Evolutionary conservation across 345 rosid species (phyloP).

Genomic region (Populus simonii): DNA sequence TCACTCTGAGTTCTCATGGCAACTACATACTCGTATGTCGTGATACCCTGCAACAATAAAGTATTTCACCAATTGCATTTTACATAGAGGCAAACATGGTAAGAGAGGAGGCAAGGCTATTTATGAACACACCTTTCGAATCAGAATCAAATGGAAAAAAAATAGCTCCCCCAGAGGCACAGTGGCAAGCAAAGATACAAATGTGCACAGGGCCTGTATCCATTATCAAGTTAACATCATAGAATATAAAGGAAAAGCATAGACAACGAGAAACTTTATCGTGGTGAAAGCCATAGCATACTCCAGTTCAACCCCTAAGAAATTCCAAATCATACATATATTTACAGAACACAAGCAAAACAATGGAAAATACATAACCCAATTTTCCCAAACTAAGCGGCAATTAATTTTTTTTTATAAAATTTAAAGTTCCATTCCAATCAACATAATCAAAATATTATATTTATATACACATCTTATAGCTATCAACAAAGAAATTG

Average conservation of each 20-base stretch:
- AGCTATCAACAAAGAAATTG: neutral
- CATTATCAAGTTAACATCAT: conserved; percentile 5
- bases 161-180: conserved; percentile 84
- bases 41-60: conserved; percentile 63
- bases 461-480: neutral
- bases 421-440: neutral
- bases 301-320: neutral
- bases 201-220: conserved; percentile 72
- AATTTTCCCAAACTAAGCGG: neutral
- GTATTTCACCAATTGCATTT: conserved; percentile 7
- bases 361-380: neutral
- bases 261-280: neutral
- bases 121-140: conserved; percentile 56
- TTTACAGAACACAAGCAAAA: neutral
- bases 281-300: neutral
- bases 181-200: conserved; percentile 73
- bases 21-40: conserved; percentile 88
- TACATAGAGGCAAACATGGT: neutral
- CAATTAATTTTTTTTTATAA: neutral
- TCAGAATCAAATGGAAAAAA: conserved; percentile 86
- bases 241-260: neutral
- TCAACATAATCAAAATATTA: neutral
- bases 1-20: conserved; percentile 91
- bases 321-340: neutral
- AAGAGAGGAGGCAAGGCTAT: neutral